These are phyloP conservation scores for Fomitopsis pinicola DNA, from an alignment of 1,284 basidiomycete species.

Conservation along the genomic window DNA sequence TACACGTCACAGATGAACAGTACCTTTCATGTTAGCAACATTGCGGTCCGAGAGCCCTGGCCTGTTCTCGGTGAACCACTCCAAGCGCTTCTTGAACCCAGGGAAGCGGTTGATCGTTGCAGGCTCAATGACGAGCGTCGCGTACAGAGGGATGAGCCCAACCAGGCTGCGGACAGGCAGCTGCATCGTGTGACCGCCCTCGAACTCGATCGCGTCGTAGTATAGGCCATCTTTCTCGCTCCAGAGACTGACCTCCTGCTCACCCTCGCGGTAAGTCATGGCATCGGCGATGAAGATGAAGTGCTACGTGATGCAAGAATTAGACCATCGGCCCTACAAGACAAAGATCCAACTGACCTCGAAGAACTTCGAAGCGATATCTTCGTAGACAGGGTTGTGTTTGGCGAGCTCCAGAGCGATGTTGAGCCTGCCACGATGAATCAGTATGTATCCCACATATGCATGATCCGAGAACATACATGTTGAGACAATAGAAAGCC, in stretches of 20 bases:
- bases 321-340: background rate
- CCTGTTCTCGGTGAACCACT: slow-evolving; percentile 97
- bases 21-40: slow-evolving; percentile 95
- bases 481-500: slow-evolving; percentile 97
- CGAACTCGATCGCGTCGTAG: slow-evolving; percentile 94
- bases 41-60: slow-evolving; percentile 85
- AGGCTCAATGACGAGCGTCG: slow-evolving; percentile 91
- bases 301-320: slow-evolving; percentile 47
- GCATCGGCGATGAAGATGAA: slow-evolving; percentile 97
- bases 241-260: slow-evolving; percentile 84
- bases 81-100: slow-evolving; percentile 96
- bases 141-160: slow-evolving; percentile 94
- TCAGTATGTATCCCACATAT: background rate
- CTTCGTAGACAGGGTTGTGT: slow-evolving; percentile 96
- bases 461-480: slow-evolving; percentile 46
- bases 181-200: slow-evolving; percentile 81
- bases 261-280: slow-evolving; percentile 87
- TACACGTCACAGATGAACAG: slow-evolving; percentile 6
- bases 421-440: slow-evolving; percentile 61
- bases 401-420: slow-evolving; percentile 97
- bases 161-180: slow-evolving; percentile 92
- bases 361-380: slow-evolving; percentile 99
- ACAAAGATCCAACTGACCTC: slow-evolving; percentile 48
- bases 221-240: slow-evolving; percentile 97
- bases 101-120: slow-evolving; percentile 86